Evolutionary conservation across 192 early-diverging fungal genomes (phyloP).

Genomic region (Polychytrium aggregatum): DNA sequence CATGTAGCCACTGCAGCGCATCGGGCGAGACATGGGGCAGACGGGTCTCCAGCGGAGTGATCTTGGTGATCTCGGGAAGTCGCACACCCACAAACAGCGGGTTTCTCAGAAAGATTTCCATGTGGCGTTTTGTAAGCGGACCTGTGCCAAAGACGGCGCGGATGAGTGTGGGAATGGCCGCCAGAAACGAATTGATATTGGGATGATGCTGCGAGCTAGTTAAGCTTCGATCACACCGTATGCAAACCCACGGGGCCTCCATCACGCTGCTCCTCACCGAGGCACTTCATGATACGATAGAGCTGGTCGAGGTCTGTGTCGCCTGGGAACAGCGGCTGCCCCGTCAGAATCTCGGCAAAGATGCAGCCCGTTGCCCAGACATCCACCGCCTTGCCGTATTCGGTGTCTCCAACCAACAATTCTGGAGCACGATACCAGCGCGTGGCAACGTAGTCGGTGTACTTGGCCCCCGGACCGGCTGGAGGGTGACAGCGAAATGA

Average conservation of each 20-base stretch:
- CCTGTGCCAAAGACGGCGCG: conserved; percentile 12
- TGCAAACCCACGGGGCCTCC: too few relatives aligned
- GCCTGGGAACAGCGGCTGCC: conserved; percentile 52
- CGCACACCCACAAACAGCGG: conserved; percentile 49
- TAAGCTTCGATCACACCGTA: too few relatives aligned
- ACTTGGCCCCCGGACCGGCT: conserved; percentile 55
- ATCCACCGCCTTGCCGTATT: conserved; percentile 55
- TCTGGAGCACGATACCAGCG: conserved; percentile 53
- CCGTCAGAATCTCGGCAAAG: conserved; percentile 52
- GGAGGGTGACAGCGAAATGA: not conserved
- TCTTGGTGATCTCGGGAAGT: conserved; percentile 44
- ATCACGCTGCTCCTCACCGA: too few relatives aligned
- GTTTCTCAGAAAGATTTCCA: conserved; percentile 48
- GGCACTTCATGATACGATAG: conserved; percentile 51
- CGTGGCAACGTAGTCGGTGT: conserved; percentile 55
- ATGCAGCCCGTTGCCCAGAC: conserved; percentile 60
- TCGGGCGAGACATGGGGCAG: conserved; percentile 35
- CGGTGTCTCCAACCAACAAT: conserved; percentile 49
- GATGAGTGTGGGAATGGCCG: too few relatives aligned
- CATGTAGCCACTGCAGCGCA: conserved; percentile 46
- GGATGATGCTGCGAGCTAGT: too few relatives aligned
- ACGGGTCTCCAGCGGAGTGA: conserved; percentile 41
- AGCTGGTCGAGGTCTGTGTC: conserved; percentile 56
- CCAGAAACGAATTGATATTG: too few relatives aligned
- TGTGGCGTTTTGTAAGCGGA: conserved; percentile 44